Conservation (phyloP, 2,329 filamentous ascomycete genomes). For the Endocalyx cinctus region DNA sequence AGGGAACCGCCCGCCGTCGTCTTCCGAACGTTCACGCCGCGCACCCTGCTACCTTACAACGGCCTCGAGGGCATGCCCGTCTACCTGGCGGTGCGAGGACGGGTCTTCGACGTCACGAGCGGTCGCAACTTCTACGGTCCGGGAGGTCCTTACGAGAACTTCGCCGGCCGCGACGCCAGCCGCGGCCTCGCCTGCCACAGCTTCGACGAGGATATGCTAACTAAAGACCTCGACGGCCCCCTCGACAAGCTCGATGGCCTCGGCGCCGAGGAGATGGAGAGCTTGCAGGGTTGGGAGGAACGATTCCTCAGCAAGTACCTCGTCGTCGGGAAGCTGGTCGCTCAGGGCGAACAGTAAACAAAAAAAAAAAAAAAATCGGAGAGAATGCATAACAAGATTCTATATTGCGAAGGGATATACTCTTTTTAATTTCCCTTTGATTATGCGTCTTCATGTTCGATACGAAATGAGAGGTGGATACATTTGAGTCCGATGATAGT, state of each 20-base stretch:
- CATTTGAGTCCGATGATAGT: no score
- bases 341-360: constrained; percentile 26
- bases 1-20: constrained; percentile 54
- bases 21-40: constrained; percentile 69
- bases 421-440: no score
- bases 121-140: constrained; percentile 96
- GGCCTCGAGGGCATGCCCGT: constrained; percentile 70
- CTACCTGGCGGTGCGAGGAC: constrained; percentile 85
- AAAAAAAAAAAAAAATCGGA: no score
- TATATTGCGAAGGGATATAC: no score
- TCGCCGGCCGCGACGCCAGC: constrained; percentile 86
- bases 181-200: constrained; percentile 84
- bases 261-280: constrained; percentile 71
- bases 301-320: constrained; percentile 91
- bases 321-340: constrained; percentile 82
- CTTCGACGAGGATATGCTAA: constrained; percentile 94
- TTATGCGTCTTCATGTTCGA: no score
- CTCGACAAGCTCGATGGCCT: constrained; percentile 73
- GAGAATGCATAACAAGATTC: no score
- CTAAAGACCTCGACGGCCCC: constrained; percentile 79
- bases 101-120: constrained; percentile 82
- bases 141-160: constrained; percentile 91
- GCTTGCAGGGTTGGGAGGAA: constrained; percentile 87
- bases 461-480: no score
- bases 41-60: constrained; percentile 79